Percentiles rank a stretch among this genome's conserved stretches.
phyloP scores from a whole-genome alignment of 2,329 filamentous ascomycete genomes.

The Botrytis sinoallii region DNA sequence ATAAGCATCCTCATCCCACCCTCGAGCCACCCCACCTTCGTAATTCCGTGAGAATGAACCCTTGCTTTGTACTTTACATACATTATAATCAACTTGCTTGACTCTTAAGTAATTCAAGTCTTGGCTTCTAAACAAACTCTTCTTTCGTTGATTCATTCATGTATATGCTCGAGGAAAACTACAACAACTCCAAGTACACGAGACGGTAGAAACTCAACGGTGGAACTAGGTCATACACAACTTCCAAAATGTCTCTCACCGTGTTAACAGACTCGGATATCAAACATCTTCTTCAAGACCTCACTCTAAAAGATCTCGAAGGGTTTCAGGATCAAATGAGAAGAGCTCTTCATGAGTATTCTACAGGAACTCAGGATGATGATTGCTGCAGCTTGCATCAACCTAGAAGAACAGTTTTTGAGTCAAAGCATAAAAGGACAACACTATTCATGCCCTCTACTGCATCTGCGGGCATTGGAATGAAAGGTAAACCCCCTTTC shows the following conservation, averaged over 20 bases:
- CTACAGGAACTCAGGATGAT: slow-evolving; percentile 49
- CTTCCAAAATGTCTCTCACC: slow-evolving; percentile 50
- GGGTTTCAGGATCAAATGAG: slow-evolving; percentile 49
- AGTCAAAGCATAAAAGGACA: slow-evolving; percentile 51
- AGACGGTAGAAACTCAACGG: not conserved
- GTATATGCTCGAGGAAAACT: not conserved
- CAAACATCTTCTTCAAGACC: slow-evolving; percentile 50
- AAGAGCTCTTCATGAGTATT: slow-evolving; percentile 59
- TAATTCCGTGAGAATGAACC: not conserved
- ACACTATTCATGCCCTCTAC: slow-evolving; percentile 75
- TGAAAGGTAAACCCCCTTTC: slow-evolving; percentile 55
- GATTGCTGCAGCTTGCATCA: slow-evolving; percentile 48
- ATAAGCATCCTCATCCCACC: slow-evolving; percentile 10
- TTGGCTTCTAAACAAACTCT: not conserved
- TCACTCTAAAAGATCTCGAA: slow-evolving; percentile 52
- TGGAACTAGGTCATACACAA: not conserved
- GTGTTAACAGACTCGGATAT: slow-evolving; percentile 58
- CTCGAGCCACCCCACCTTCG: slow-evolving; percentile 3
- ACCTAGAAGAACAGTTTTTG: slow-evolving; percentile 50
- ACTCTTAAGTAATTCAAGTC: not conserved
- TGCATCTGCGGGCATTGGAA: slow-evolving; percentile 59
- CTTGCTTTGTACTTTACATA: not conserved
- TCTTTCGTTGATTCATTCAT: not conserved
- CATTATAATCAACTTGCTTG: not conserved
- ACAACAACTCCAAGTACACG: not conserved